A percentile compares a stretch with the other conserved stretches of the same genome.
These are phyloP conservation scores for Globisporangium spiculum DNA, from an alignment of 352 stramenopile species.

Conservation along the genomic window DNA sequence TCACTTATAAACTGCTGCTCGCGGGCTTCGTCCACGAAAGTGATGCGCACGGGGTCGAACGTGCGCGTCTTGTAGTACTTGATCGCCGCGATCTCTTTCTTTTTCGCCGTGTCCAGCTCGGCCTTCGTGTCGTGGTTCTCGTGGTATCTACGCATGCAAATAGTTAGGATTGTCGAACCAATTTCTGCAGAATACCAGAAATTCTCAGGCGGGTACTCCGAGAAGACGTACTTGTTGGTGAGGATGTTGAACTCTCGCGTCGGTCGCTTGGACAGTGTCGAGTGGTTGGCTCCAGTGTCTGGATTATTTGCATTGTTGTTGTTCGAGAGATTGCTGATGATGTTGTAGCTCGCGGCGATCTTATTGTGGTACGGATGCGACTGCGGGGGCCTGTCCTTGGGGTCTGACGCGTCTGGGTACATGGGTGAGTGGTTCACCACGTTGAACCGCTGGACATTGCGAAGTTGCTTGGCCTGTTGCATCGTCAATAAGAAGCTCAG, in stretches of 20 bases:
- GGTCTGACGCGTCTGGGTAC: conserved; percentile 44
- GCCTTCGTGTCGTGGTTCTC: conserved; percentile 44
- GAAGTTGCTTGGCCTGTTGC: conserved; percentile 54
- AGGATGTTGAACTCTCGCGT: conserved; percentile 72
- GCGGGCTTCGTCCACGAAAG: conserved; percentile 54
- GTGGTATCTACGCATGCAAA: conserved; percentile 36
- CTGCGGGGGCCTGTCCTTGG: conserved; percentile 33
- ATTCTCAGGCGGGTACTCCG: too few relatives aligned
- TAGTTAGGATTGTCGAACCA: too few relatives aligned
- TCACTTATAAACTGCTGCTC: conserved; percentile 45
- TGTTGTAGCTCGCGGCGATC: conserved; percentile 48
- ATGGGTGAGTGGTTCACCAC: conserved; percentile 63
- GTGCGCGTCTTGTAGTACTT: conserved; percentile 69
- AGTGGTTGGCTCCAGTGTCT: neutral
- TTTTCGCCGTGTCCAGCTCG: conserved; percentile 28
- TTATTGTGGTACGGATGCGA: conserved; percentile 36
- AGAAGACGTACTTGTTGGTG: conserved; percentile 56
- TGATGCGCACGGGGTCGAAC: conserved; percentile 64
- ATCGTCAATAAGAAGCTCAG: neutral
- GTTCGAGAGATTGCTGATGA: conserved; percentile 51
- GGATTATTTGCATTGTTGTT: conserved; percentile 9
- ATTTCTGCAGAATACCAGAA: too few relatives aligned
- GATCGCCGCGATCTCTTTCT: conserved; percentile 47
- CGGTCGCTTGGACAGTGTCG: conserved; percentile 30
- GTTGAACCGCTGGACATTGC: conserved; percentile 59